These are phyloP conservation scores for Pilasporangium apinafurcum DNA, from an alignment of 352 stramenopile species.

Conservation along the genomic window DNA sequence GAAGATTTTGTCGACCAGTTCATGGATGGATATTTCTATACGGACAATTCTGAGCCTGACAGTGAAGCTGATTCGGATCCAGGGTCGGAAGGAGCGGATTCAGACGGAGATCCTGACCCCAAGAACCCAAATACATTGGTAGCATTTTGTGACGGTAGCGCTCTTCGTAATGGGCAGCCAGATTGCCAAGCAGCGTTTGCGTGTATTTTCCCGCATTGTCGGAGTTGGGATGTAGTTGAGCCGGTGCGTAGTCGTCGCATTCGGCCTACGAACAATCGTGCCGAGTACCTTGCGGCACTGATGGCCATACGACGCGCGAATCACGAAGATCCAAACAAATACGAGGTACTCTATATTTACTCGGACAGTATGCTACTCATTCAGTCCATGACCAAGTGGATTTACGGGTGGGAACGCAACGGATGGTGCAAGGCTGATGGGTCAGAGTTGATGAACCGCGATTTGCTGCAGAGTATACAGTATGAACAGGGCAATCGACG, in stretches of 20 bases:
- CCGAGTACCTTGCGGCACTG: slow-evolving; percentile 20
- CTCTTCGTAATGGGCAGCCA: slow-evolving; percentile 47
- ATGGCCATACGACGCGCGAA: slow-evolving; percentile 62
- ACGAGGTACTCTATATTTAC: slow-evolving; percentile 56
- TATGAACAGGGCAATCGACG: slow-evolving; percentile 27
- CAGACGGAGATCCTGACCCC: slow-evolving; percentile 25
- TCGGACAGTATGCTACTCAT: slow-evolving; percentile 78
- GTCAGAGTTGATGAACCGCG: slow-evolving; percentile 43
- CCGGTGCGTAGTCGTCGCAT: slow-evolving; percentile 8
- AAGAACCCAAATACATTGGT: slow-evolving; percentile 44
- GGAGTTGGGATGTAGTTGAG: slow-evolving; percentile 48
- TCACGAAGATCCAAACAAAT: slow-evolving; percentile 23
- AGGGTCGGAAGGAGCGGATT: too few relatives aligned
- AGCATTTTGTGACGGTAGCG: slow-evolving; percentile 73
- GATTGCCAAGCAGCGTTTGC: slow-evolving; percentile 55
- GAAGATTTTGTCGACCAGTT: slow-evolving; percentile 42
- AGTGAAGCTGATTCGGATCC: too few relatives aligned
- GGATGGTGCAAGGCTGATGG: slow-evolving; percentile 61
- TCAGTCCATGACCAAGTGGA: slow-evolving; percentile 73
- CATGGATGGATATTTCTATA: too few relatives aligned
- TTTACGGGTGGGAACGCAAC: slow-evolving; percentile 51
- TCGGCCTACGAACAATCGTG: slow-evolving; percentile 21
- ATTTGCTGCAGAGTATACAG: slow-evolving; percentile 58
- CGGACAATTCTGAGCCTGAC: too few relatives aligned
- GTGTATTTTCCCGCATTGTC: slow-evolving; percentile 67